Conservation (phyloP, 495 filamentous ascomycete genomes). For the Coniosporium apollinis region DNA sequence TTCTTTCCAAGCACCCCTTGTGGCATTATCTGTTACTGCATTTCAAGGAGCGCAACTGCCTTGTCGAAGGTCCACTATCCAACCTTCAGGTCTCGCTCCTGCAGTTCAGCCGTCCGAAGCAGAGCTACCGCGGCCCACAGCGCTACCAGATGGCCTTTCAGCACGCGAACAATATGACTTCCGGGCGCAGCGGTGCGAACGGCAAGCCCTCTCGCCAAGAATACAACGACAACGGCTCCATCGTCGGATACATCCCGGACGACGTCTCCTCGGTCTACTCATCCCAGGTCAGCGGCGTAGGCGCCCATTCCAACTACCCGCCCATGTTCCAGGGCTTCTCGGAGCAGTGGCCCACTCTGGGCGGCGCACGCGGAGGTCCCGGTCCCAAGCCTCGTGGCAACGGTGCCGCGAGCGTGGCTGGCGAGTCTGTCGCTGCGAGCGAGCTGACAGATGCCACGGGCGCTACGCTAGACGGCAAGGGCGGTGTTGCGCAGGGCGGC, state of each 20-base stretch:
- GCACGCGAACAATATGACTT: conserved; percentile 39
- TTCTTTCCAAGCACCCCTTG: conserved; percentile 89
- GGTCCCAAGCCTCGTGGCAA: conserved; percentile 35
- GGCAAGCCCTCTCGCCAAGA: conserved; percentile 42
- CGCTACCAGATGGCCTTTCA: conserved; percentile 75
- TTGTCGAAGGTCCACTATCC: conserved; percentile 91
- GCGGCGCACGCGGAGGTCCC: conserved; percentile 30
- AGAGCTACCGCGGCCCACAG: conserved; percentile 78
- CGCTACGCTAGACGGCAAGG: conserved; percentile 51
- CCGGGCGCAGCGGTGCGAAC: conserved; percentile 34
- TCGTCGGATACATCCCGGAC: conserved; percentile 88
- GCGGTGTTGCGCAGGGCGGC: conserved; percentile 54
- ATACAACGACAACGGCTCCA: conserved; percentile 69
- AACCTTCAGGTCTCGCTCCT: conserved; percentile 89
- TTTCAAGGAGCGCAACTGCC: conserved; percentile 92
- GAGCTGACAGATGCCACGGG: conserved; percentile 69
- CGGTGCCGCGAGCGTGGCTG: conserved; percentile 62
- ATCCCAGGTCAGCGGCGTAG: conserved; percentile 71
- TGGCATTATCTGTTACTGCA: conserved; percentile 95
- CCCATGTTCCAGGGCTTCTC: conserved; percentile 91
- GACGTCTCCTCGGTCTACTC: conserved; percentile 94
- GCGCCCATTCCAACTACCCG: conserved; percentile 66
- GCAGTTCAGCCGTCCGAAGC: conserved; percentile 89
- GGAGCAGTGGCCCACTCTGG: conserved; percentile 74
- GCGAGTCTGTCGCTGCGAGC: conserved; percentile 76